Base-by-base conservation (phyloP, 2,329 filamentous ascomycete species). In the Alternaria arbusti region DNA sequence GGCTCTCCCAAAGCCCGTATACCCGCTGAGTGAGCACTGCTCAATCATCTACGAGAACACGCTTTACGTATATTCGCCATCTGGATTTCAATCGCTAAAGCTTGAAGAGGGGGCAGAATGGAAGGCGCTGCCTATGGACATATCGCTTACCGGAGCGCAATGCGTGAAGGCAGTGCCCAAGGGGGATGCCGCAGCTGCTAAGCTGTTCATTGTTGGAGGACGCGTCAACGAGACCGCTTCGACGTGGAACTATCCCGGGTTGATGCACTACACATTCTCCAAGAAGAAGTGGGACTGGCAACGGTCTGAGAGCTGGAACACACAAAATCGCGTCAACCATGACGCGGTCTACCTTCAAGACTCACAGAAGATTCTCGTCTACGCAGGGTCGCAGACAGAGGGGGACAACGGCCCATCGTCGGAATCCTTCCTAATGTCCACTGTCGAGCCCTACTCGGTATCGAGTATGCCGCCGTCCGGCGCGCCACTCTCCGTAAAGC, bases 191-290 rank as follows among this genome's bases (percentile, higher is more conserved):
- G 82, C 84, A 44, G 81, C 87, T 55, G 85, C 90, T 5, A 91
- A 86, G 25, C 85, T 97, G 28, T 97, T 91, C 76, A 86, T 97
- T 50, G 88, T 98, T 40, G 95, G 95, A 70, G 95, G 95, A 57
- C 75, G 78, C 17, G 68, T 71, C 26, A 80, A 79, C 30, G 75
- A 68, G 52, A 79, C 79, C 7, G 74, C 73, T 10, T 65, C 72
- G 10, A 59, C 62, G 4, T 78, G 85, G 61, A 81, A 84, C 15
- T 96, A 96, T 75, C 82, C 87, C 10, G 95, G 95, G 11, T 79
- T 98, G 56, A 94, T 97, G 80, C 83, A 86, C 69, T 92, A 87
- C 73, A 84, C 83, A 4, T 90, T 91, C 70, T 75, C 80, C 5
- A 78, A 84, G 56, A 80, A 85, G 61, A 84, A 80, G 59, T 92